Conservation (phyloP, 1,139 yeast genomes). For the Protomyces pachydermus region DNA sequence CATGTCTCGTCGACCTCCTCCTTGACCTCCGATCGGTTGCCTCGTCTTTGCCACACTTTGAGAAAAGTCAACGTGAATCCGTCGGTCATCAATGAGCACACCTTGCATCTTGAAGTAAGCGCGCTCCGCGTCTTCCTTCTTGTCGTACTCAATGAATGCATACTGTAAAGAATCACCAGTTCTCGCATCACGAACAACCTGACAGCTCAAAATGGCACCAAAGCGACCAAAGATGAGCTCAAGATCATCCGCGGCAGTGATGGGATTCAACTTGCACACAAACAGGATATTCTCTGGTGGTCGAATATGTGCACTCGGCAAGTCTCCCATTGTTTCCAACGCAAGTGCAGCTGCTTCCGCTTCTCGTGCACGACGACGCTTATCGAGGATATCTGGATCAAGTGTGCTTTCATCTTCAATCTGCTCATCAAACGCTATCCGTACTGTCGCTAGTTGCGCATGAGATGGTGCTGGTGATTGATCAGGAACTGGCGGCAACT, state of each 20-base stretch:
- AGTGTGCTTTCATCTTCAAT: constrained; percentile 32
- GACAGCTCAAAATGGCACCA: constrained; percentile 52
- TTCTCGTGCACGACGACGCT: constrained; percentile 39
- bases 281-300: constrained; percentile 62
- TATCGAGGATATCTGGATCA: constrained; percentile 34
- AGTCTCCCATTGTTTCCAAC: constrained; percentile 59
- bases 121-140: constrained; percentile 49
- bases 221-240: constrained; percentile 45
- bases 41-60: constrained; percentile 46
- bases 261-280: constrained; percentile 58
- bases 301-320: constrained; percentile 54
- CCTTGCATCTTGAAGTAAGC: constrained; percentile 60
- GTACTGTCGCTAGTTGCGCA: constrained; percentile 41
- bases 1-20: too few relatives aligned
- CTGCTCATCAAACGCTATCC: constrained; percentile 39
- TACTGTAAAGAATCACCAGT: constrained; percentile 53
- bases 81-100: constrained; percentile 58
- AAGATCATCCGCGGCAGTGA: constrained; percentile 54
- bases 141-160: constrained; percentile 57
- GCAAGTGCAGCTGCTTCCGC: constrained; percentile 55
- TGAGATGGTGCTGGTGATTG: constrained; percentile 43
- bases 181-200: constrained; percentile 47
- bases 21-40: constrained; percentile 8
- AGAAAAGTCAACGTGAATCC: constrained; percentile 64
- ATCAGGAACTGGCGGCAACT: constrained; percentile 27